These are phyloP conservation scores for Komagataella phaffii DNA, from an alignment of 805 yeast genomes.

Conservation along the genomic window DNA sequence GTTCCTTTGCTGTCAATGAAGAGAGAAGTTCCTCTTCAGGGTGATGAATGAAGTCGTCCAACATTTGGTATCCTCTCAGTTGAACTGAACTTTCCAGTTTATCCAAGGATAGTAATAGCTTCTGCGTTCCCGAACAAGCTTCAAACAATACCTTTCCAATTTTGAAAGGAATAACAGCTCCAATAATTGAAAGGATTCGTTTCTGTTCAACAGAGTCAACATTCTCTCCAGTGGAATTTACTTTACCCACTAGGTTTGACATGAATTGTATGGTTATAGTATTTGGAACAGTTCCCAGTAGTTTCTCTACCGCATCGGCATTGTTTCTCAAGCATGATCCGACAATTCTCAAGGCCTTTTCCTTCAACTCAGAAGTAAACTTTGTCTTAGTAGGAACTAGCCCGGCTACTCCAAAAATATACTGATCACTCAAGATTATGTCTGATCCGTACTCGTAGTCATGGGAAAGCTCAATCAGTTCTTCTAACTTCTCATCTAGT, in stretches of 20 bases:
- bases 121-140: not conserved
- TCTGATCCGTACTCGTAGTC: constrained; percentile 48
- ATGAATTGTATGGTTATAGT: constrained; percentile 8
- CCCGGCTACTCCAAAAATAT: constrained; percentile 17
- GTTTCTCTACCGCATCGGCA: constrained; percentile 21
- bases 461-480: constrained; percentile 30
- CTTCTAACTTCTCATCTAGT: not conserved
- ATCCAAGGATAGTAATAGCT: constrained; percentile 1
- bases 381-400: constrained; percentile 7
- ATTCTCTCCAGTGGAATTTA: constrained; percentile 5
- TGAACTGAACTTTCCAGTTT: constrained; percentile 4
- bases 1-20: constrained; percentile 2
- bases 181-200: constrained; percentile 37
- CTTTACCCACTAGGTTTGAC: constrained; percentile 5
- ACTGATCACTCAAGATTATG: constrained; percentile 22
- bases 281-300: constrained; percentile 5
- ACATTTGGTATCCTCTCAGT: constrained; percentile 3
- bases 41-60: constrained; percentile 8
- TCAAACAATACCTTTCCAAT: constrained; percentile 17
- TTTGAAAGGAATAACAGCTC: constrained; percentile 25
- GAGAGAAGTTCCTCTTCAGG: constrained; percentile 19
- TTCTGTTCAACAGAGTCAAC: constrained; percentile 24
- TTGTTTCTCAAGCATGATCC: constrained; percentile 67
- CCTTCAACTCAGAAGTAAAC: constrained; percentile 16
- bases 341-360: constrained; percentile 43